Evolutionary conservation across 768 basidiomycete species (phyloP), one percentile per base, ranked within the genome.

Genomic region (Albatrellus ellisii): DNA sequence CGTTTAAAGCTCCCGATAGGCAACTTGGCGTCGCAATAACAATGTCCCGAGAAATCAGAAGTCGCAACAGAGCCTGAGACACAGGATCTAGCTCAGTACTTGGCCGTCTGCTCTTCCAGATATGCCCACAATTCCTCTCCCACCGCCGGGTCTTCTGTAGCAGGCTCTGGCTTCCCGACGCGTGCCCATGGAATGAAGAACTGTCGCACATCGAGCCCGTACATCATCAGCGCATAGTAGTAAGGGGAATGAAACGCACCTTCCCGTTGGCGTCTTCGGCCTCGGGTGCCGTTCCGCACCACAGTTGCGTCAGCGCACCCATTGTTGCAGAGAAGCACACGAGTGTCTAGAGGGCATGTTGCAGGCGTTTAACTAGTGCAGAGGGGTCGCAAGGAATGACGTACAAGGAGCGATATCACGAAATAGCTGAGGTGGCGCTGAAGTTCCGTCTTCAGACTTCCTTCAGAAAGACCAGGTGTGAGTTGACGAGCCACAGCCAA

Each of bases 281-380:
- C 39, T 68, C 66, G 5, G 63, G 58, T 44, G 65, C 49, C 9
- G 63, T 65, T 2, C 62, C 67, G 4, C 63, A 65, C 47, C 59
- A 72, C 12, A 68, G 54, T 45, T 62, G 66, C 1, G 67, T 64
- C 34, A 70, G 52, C 9, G 62, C 66, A 3, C 69, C 69, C 26
- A 44, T 44, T 27, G 17, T 14, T 5, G 35, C 17, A 14, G 35
- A n/a, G n/a, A n/a, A n/a, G n/a, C n/a, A n/a, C n/a, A n/a, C n/a
- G n/a, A n/a, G n/a, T n/a, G n/a, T n/a, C n/a, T n/a, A n/a, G n/a
- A n/a, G n/a, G n/a, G n/a, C n/a, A n/a, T n/a, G n/a, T n/a, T n/a
- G n/a, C n/a, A n/a, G n/a, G n/a, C n/a, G n/a, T n/a, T n/a, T n/a
- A n/a, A n/a, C n/a, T n/a, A n/a, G n/a, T n/a, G n/a, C n/a, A n/a